phyloP scores from a whole-genome alignment of 2,329 filamentous ascomycete species.

The Cyanodermella asteris region DNA sequence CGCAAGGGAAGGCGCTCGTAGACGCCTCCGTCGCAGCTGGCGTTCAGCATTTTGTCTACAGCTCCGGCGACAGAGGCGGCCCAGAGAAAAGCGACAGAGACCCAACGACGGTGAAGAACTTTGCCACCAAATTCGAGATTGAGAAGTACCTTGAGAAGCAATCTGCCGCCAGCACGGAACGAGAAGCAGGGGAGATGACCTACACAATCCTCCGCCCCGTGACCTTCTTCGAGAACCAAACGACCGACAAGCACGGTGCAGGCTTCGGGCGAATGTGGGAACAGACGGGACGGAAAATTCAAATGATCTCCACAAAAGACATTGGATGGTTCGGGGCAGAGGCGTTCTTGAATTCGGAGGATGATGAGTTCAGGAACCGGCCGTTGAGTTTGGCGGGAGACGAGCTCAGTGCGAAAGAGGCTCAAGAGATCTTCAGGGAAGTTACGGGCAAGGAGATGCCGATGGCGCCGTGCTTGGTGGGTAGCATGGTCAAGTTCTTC shows the following conservation, averaged over 20 bases:
- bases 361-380: slow-evolving; percentile 19
- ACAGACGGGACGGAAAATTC: slow-evolving; percentile 8
- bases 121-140: slow-evolving; percentile 37
- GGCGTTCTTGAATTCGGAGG: slow-evolving; percentile 23
- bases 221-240: slow-evolving; percentile 39
- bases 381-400: slow-evolving; percentile 30
- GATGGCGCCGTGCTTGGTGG: slow-evolving; percentile 11
- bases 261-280: slow-evolving; percentile 22
- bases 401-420: slow-evolving; percentile 25
- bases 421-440: slow-evolving; percentile 23
- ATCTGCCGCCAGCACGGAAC: no score
- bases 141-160: slow-evolving; percentile 37
- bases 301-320: slow-evolving; percentile 23
- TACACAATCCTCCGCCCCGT: slow-evolving; percentile 42
- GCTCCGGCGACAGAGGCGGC: slow-evolving; percentile 40
- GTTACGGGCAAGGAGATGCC: slow-evolving; percentile 23
- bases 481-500: no score
- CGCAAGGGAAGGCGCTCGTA: slow-evolving; percentile 36
- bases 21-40: slow-evolving; percentile 32
- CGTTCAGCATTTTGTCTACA: slow-evolving; percentile 41
- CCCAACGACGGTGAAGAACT: slow-evolving; percentile 37
- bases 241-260: slow-evolving; percentile 24
- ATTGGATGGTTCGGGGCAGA: slow-evolving; percentile 30
- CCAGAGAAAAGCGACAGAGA: slow-evolving; percentile 28
- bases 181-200: slow-evolving; percentile 25